phyloP scores from a whole-genome alignment of 768 basidiomycete genomes.

The Boletus sp. region DNA sequence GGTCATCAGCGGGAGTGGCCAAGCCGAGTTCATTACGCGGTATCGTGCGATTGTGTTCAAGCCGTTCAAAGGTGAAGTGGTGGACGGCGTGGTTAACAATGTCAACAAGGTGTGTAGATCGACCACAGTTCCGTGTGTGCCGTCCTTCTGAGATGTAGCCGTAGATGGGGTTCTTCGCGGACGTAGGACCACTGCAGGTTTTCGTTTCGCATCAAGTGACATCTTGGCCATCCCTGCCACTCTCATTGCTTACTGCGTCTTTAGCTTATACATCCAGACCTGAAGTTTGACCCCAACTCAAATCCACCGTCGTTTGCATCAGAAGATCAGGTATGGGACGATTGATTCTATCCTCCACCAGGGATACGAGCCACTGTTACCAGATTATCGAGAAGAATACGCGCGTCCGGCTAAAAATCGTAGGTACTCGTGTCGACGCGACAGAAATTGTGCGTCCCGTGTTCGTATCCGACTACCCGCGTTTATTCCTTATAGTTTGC shows the following conservation, averaged over 20 bases:
- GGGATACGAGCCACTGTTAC: not conserved
- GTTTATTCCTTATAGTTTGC: conserved; percentile 64
- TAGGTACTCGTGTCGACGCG: conserved; percentile 97
- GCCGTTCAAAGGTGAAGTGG: conserved; percentile 99
- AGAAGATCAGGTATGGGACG: conserved; percentile 67
- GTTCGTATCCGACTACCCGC: not conserved
- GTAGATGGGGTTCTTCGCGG: conserved; percentile 98
- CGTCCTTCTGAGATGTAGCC: not conserved
- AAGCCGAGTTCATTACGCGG: conserved; percentile 92
- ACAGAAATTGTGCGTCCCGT: conserved; percentile 82
- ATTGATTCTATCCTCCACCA: not conserved
- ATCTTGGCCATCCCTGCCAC: conserved; percentile 21
- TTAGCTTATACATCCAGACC: conserved; percentile 92
- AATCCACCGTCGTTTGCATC: conserved; percentile 97
- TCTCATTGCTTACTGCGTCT: conserved; percentile 3
- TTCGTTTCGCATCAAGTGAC: conserved; percentile 93
- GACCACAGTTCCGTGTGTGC: not conserved
- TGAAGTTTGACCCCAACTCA: conserved; percentile 93
- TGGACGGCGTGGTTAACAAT: conserved; percentile 93
- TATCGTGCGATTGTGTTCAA: conserved; percentile 99
- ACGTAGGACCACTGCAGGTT: conserved; percentile 89
- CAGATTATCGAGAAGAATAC: conserved; percentile 94
- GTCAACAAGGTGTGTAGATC: conserved; percentile 78
- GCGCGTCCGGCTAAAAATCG: conserved; percentile 89
- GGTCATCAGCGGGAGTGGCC: conserved; percentile 86